These are phyloP conservation scores for Scutellaria minor DNA, from an alignment of 257 asterid genomes.

Conservation along the genomic window DNA sequence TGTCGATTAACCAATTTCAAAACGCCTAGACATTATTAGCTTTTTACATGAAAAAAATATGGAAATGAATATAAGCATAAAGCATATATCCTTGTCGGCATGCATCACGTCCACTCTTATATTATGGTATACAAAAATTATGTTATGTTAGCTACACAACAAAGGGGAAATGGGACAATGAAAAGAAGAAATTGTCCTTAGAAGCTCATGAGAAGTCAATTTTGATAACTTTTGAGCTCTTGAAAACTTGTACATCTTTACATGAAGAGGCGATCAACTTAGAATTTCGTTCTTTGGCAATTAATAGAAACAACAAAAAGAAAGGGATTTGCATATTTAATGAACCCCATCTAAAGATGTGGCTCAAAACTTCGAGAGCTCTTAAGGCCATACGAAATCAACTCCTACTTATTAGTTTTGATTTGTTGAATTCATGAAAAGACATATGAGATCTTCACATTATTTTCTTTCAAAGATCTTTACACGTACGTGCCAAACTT, in stretches of 20 bases:
- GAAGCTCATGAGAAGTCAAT: constrained; percentile 54
- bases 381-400: neutral
- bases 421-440: neutral
- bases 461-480: too few relatives aligned
- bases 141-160: constrained; percentile 24
- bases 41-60: too few relatives aligned
- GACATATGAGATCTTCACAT: too few relatives aligned
- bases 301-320: constrained; percentile 2
- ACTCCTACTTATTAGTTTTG: neutral
- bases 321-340: constrained; percentile 4
- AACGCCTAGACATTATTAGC: too few relatives aligned
- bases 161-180: neutral
- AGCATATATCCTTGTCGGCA: constrained; percentile 7
- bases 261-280: constrained; percentile 49
- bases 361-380: constrained; percentile 25
- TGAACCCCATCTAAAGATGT: constrained; percentile 24
- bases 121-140: too few relatives aligned
- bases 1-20: too few relatives aligned
- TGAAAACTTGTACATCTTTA: constrained; percentile 39
- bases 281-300: neutral
- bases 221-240: constrained; percentile 11
- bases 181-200: constrained; percentile 38
- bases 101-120: neutral
- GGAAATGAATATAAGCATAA: neutral
- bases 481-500: too few relatives aligned